phyloP scores from a whole-genome alignment of 169 alveolate genomes.

The Miamiensis avidus region DNA sequence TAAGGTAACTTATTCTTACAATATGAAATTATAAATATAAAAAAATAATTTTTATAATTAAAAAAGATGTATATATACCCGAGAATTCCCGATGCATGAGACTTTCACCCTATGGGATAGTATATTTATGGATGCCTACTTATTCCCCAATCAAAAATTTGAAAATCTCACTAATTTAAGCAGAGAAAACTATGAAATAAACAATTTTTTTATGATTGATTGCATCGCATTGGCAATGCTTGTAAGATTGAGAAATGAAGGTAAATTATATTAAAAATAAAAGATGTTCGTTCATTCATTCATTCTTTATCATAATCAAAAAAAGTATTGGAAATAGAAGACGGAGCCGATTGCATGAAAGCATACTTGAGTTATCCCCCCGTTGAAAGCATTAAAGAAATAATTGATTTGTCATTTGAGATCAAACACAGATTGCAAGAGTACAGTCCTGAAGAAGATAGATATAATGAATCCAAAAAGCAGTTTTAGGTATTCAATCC shows the following conservation, averaged over 20 bases:
- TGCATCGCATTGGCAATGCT: conserved; percentile 46
- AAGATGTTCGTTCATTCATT: not conserved
- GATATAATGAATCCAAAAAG: too few relatives aligned
- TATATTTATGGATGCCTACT: conserved; percentile 47
- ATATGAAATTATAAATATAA: too few relatives aligned
- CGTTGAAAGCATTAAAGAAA: conserved; percentile 26
- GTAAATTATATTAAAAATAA: conserved; percentile 15
- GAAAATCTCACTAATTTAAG: too few relatives aligned
- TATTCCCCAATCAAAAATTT: not conserved
- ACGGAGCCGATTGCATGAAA: conserved; percentile 28
- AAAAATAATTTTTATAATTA: not conserved
- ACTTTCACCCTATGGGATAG: conserved; percentile 83
- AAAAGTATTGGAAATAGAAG: conserved; percentile 45
- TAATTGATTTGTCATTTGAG: conserved; percentile 18
- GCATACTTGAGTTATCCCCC: conserved; percentile 35
- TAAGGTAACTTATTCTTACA: conserved; percentile 17
- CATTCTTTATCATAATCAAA: not conserved
- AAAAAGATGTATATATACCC: conserved; percentile 79
- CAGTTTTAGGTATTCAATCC: not conserved
- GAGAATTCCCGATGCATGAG: conserved; percentile 81
- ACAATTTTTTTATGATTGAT: conserved; percentile 39
- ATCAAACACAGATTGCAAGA: not conserved
- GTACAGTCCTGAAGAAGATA: not conserved
- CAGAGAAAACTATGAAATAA: not conserved
- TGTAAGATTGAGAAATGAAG: conserved; percentile 12